Evolutionary conservation across 768 basidiomycete genomes (phyloP).

Genomic region (Filobasidium wieringae): DNA sequence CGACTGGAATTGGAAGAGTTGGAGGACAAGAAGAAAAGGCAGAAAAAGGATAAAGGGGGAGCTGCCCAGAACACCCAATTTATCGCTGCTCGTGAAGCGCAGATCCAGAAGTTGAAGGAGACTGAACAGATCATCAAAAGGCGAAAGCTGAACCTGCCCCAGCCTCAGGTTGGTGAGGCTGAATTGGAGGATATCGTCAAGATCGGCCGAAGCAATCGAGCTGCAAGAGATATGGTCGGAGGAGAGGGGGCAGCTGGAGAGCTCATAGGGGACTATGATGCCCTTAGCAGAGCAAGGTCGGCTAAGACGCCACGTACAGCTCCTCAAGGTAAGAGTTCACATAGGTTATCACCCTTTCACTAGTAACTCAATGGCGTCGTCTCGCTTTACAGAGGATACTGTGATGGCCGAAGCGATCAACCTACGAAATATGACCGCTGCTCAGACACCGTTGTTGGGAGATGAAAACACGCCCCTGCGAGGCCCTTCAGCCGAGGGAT

Average conservation of each 20-base stretch:
- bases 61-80: constrained; percentile 65
- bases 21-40: constrained; percentile 79
- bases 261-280: constrained; percentile 87
- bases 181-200: constrained; percentile 98
- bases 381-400: constrained; percentile 61
- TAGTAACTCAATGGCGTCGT: too few relatives aligned
- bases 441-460: constrained; percentile 86
- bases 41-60: constrained; percentile 64
- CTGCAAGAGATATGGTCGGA: constrained; percentile 64
- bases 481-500: constrained; percentile 58
- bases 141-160: constrained; percentile 68
- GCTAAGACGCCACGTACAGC: constrained; percentile 89
- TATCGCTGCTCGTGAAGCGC: constrained; percentile 88
- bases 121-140: constrained; percentile 87
- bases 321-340: constrained; percentile 61
- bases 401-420: constrained; percentile 91
- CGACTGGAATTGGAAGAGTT: constrained; percentile 80
- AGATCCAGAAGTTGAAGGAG: constrained; percentile 95
- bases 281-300: constrained; percentile 74
- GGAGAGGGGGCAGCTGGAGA: constrained; percentile 51
- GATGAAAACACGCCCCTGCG: constrained; percentile 96
- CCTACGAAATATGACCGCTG: constrained; percentile 79
- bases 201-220: constrained; percentile 85
- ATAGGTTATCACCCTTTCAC: neutral
- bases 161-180: constrained; percentile 82